These are phyloP conservation scores for Diplodia mutila DNA, from an alignment of 2,329 filamentous ascomycete genomes.

Conservation along the genomic window DNA sequence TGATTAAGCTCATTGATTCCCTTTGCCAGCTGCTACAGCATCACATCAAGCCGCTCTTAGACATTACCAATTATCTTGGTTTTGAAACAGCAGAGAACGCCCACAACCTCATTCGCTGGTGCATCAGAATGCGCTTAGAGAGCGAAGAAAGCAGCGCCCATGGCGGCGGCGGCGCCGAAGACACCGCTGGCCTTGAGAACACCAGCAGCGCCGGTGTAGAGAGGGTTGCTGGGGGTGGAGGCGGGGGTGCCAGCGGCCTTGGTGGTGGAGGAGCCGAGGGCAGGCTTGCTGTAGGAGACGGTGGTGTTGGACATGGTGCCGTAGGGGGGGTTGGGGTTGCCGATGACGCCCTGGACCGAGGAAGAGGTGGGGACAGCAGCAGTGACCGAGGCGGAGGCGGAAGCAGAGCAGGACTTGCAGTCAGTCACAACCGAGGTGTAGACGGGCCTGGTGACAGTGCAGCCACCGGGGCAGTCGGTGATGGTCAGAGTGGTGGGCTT, in stretches of 20 bases:
- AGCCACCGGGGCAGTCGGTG: conserved; percentile 32
- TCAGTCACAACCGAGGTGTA: conserved; percentile 20
- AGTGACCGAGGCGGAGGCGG: neutral
- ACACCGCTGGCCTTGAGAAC: conserved; percentile 53
- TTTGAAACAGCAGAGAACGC: neutral
- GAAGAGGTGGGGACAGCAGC: conserved; percentile 8
- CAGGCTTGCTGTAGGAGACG: conserved; percentile 34
- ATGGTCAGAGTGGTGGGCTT: conserved; percentile 28
- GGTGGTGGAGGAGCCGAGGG: conserved; percentile 30
- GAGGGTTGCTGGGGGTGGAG: conserved; percentile 33
- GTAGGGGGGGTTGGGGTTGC: conserved; percentile 31
- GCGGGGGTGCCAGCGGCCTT: conserved; percentile 33
- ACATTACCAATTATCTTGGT: conserved; percentile 22
- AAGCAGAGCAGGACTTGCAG: conserved; percentile 24
- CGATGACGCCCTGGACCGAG: conserved; percentile 27
- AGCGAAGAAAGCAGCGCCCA: conserved; percentile 25
- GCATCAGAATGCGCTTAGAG: conserved; percentile 16
- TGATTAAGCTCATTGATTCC: conserved; percentile 8
- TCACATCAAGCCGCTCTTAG: conserved; percentile 6
- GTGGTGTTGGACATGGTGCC: conserved; percentile 38
- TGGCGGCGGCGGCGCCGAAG: conserved; percentile 47
- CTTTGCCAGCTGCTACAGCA: neutral
- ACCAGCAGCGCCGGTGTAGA: conserved; percentile 53
- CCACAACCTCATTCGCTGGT: neutral
- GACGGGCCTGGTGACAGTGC: conserved; percentile 35